These are phyloP conservation scores for Piper longum DNA, from an alignment of 164 flowering plant genomes.

Conservation along the genomic window DNA sequence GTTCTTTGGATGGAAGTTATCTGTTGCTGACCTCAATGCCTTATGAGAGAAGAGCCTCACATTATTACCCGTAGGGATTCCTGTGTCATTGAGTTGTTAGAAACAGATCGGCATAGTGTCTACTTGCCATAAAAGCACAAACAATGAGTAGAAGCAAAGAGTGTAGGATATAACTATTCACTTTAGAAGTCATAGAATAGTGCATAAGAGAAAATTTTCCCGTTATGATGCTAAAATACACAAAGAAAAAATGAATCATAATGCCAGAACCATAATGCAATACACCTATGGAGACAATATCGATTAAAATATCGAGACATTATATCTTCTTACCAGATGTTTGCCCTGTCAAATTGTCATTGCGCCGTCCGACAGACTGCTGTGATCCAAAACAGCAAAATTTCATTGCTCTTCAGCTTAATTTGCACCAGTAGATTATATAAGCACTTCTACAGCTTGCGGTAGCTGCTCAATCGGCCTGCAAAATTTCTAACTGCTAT, in stretches of 20 bases:
- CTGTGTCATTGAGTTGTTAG: conserved; percentile 3
- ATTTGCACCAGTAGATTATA: neutral
- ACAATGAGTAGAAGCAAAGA: neutral
- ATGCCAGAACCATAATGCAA: too few relatives aligned
- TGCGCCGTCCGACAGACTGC: neutral
- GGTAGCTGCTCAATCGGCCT: neutral
- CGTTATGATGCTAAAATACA: too few relatives aligned
- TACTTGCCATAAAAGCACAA: too few relatives aligned
- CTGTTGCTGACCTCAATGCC: conserved; percentile 57
- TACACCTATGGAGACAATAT: neutral
- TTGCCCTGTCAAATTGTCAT: neutral
- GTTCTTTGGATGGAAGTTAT: conserved; percentile 42
- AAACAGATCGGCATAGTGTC: neutral
- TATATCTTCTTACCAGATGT: conserved; percentile 7
- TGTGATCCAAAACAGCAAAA: conserved; percentile 10
- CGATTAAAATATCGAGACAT: neutral
- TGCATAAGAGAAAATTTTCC: too few relatives aligned
- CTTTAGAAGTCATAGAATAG: too few relatives aligned
- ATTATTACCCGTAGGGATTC: conserved; percentile 8
- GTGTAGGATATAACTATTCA: too few relatives aligned
- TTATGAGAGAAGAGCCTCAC: conserved; percentile 36
- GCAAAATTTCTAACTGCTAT: neutral
- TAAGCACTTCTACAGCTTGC: neutral
- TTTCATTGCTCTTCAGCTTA: conserved; percentile 6
- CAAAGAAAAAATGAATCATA: neutral